Evolutionary conservation across 192 early-diverging fungal genomes (phyloP), one percentile per base, ranked within the genome.

Genomic region (Podila epigama): DNA sequence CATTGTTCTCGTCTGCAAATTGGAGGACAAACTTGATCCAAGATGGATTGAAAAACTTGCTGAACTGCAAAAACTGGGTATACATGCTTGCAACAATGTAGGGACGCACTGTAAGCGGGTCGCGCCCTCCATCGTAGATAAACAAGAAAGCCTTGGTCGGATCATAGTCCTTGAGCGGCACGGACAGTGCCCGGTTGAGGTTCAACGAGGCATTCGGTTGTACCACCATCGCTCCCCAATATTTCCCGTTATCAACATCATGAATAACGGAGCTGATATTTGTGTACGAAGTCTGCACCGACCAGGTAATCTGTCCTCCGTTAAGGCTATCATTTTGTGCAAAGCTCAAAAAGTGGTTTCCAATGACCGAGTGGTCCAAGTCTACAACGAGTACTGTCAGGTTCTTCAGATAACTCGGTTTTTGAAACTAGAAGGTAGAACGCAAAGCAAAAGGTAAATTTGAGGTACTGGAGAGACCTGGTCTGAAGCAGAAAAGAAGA

Each of bases 61-160:
- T 68, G 54, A 75, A 75, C 34, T 75, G 41, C 28, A 75, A 28
- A 32, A 75, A 75, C 42, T 75, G 72, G 1, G 48, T 60, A 22
- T 75, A 75, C 63, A 75, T 75, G 58, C 65, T 57, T 4, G 65
- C 59, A n/a, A 75, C 52, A 22, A 75, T 62, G 28, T 68, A 68
- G 1, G 72, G 72, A 13, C 63, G 61, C 10, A 75, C 63, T 10
- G 48, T 50, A 28, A 75, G 41, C 12, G 70, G 70, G 39, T 75
- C 59, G 12, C 70, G 63, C 1, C 72, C 72, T 1, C 72, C 55
- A 32, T 75, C 72, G 28, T 75, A 75, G 29, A 75, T 58, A 48
- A 75, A 67, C n/a, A 51, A 12, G 50, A 75, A 75, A 9, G 72
- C 65, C 33, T 68, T 63, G 27, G 41, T 63, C 1, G 72, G 72